These are phyloP conservation scores for Amphichorda felina DNA, from an alignment of 2,329 filamentous ascomycete species.

Conservation along the genomic window DNA sequence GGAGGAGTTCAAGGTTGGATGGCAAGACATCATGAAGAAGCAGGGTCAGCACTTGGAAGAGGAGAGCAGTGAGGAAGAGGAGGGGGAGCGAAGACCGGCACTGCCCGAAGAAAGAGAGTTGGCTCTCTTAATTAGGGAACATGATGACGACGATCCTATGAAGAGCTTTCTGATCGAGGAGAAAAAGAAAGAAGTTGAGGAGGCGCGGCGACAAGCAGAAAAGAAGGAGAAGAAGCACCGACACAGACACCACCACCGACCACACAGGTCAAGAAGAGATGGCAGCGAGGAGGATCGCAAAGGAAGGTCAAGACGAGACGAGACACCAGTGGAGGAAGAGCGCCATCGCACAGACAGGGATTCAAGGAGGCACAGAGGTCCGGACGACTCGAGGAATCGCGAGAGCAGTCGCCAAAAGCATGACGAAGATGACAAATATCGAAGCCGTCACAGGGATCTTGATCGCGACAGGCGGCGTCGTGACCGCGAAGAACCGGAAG, in stretches of 20 bases:
- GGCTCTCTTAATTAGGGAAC: slow-evolving; percentile 59
- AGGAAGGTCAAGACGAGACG: slow-evolving; percentile 20
- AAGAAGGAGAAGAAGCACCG: slow-evolving; percentile 34
- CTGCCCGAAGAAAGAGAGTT: slow-evolving; percentile 77
- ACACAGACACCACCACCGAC: slow-evolving; percentile 33
- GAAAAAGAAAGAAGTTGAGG: slow-evolving; percentile 79
- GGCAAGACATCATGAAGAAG: slow-evolving; percentile 45
- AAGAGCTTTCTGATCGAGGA: slow-evolving; percentile 80
- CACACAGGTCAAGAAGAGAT: slow-evolving; percentile 26
- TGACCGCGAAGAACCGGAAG: slow-evolving; percentile 14
- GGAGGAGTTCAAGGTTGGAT: slow-evolving; percentile 45
- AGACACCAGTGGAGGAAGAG: slow-evolving; percentile 15
- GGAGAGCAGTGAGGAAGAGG: slow-evolving; percentile 33
- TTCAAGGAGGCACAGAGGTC: slow-evolving; percentile 11
- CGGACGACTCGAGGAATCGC: slow-evolving; percentile 13
- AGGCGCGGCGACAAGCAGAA: slow-evolving; percentile 44
- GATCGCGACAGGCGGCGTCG: slow-evolving; percentile 13
- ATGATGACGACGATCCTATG: slow-evolving; percentile 97
- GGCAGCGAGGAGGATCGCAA: slow-evolving; percentile 17
- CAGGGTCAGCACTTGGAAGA: slow-evolving; percentile 32
- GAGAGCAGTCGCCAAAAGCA: slow-evolving; percentile 11
- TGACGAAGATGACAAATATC: slow-evolving; percentile 11
- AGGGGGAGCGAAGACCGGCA: slow-evolving; percentile 42
- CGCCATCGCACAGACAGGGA: slow-evolving; percentile 10
- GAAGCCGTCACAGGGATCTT: slow-evolving; percentile 9